Evolutionary conservation across 352 stramenopile species (phyloP), one percentile per base, ranked within the genome.

Genomic region (Phytophthora hybrid): DNA sequence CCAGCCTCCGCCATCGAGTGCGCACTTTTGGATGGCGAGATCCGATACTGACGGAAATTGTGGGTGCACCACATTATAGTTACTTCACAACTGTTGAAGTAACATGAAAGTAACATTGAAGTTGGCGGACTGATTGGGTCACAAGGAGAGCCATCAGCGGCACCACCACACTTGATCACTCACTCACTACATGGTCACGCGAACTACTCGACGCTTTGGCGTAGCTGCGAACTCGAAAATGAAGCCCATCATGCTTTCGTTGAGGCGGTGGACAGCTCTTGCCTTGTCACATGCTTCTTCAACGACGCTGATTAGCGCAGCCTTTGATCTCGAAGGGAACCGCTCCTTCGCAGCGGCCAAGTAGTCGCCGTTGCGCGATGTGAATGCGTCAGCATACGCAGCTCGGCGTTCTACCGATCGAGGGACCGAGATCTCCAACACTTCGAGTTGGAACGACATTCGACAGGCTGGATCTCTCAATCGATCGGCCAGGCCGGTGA

Each of bases 211-310:
- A 13, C 19, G 54, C 55, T 63, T 51, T 21, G 68, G 61, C n/a
- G 68, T 66, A 5, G 68, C 68, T 1, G 68, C 68, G 29, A 66
- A 71, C 21, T 29, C 49, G 21, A 75, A 66, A 52, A 64, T 63
- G 7, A 63, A 66, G 7, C 46, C 26, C 16, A 75, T 53, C 5
- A 69, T 3, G 4, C 7, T 65, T 13, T 70, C 59, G 18, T 62
- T 37, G 1, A 71, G n/a, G 23, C 61, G 14, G 7, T 58, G 44
- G 3, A 66, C 26, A 5, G 55, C 34, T 1, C 54, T 57, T 5
- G 18, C 1, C 8, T 21, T 16, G 7, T 14, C 32, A 19, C n/a
- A 8, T 1, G 47, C 23, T 23, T 13, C 23, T 14, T 39, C 53
- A 29, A 69, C 53, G 11, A 69, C 60, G 16, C 67, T 74, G 21